Percentiles rank a stretch among this genome's conserved stretches.
phyloP scores from a whole-genome alignment of 305 asterid genomes.

The Plantago coronopus region DNA sequence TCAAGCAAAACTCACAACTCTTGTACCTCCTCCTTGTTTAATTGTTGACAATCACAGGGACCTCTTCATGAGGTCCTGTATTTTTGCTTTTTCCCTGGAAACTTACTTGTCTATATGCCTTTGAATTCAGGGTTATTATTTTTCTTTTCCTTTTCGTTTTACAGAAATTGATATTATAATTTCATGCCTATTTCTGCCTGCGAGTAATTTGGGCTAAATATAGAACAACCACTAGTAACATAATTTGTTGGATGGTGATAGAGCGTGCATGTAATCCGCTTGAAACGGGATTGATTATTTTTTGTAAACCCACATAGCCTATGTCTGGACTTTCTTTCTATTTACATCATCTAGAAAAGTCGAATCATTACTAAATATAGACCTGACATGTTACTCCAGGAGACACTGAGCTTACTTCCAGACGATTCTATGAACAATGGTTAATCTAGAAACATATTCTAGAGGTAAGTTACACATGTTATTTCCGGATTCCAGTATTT shows the following conservation, averaged over 20 bases:
- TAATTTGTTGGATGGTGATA: background rate
- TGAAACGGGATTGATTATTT: too few species aligned
- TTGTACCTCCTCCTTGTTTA: background rate
- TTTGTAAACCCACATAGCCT: too few species aligned
- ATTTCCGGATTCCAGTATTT: too few species aligned
- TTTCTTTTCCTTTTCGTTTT: background rate
- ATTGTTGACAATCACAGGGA: conserved; percentile 7
- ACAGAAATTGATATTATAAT: background rate
- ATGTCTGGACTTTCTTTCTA: too few species aligned
- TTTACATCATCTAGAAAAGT: too few species aligned
- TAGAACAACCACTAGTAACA: background rate
- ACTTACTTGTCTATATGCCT: background rate
- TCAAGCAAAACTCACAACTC: background rate
- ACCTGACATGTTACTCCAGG: too few species aligned
- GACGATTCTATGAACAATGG: too few species aligned
- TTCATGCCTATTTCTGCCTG: background rate
- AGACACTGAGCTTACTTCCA: too few species aligned
- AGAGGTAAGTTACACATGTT: too few species aligned
- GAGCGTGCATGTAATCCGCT: too few species aligned
- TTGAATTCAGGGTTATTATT: background rate
- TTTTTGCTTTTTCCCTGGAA: conserved; percentile 6
- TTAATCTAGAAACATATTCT: too few species aligned
- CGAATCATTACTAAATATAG: too few species aligned
- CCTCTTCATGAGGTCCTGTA: conserved; percentile 5
- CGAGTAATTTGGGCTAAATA: background rate